A percentile compares a stretch with the other conserved stretches of the same genome.
These are phyloP conservation scores for Trichophyton mentagrophytes DNA, from an alignment of 2,329 filamentous ascomycete genomes.

Conservation along the genomic window DNA sequence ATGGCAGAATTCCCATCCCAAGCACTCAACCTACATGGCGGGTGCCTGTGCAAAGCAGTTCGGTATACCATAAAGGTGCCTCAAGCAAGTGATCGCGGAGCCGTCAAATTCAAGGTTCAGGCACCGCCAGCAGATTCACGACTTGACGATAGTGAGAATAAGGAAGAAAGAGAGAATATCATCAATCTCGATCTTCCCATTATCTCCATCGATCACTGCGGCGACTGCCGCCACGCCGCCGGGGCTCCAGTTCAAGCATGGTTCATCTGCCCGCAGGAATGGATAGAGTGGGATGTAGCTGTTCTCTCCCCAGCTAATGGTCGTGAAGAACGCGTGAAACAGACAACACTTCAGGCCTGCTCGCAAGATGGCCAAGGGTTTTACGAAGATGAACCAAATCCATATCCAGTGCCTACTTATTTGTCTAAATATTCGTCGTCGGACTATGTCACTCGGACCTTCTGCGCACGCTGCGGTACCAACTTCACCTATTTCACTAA, in stretches of 20 bases:
- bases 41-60: conserved; percentile 21
- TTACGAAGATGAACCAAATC: neutral
- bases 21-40: conserved; percentile 10
- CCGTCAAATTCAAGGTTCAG: neutral
- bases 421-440: conserved; percentile 2
- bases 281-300: conserved; percentile 17
- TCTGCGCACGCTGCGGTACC: conserved; percentile 21
- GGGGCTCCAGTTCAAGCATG: conserved; percentile 18
- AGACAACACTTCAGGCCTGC: neutral
- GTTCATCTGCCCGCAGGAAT: conserved; percentile 18
- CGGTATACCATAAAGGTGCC: conserved; percentile 19
- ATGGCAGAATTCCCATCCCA: neutral
- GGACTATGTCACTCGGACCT: conserved; percentile 15
- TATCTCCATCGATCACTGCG: conserved; percentile 19
- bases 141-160: too few relatives aligned
- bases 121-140: neutral
- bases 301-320: neutral
- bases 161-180: neutral
- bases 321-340: neutral
- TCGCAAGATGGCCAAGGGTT: neutral
- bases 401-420: neutral
- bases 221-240: conserved; percentile 16
- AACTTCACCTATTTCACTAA: conserved; percentile 14
- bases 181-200: conserved; percentile 14
- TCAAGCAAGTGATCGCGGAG: conserved; percentile 10